Percentiles rank a stretch among this genome's conserved stretches.
Conservation (phyloP, 192 early-diverging fungal species). For the Coemansia sp. region DNA sequence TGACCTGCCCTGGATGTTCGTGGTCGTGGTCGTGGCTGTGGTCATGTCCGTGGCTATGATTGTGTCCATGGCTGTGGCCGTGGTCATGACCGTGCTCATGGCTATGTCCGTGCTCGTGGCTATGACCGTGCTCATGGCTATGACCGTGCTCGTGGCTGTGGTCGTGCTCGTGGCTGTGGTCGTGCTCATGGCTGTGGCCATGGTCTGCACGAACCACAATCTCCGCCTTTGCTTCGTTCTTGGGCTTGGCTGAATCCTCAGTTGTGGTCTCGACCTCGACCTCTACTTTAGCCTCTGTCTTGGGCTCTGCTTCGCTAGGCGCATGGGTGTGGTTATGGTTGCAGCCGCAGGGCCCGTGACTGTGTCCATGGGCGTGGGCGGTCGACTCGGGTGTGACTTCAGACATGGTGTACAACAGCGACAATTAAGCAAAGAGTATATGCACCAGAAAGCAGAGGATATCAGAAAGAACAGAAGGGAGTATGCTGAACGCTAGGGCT, state of each 20-base stretch:
- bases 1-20: slow-evolving; percentile 37
- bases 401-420: neutral
- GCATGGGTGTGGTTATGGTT: slow-evolving; percentile 12
- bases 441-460: neutral
- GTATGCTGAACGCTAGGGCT: neutral
- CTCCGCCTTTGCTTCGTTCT: neutral
- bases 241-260: neutral
- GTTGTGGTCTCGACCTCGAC: neutral
- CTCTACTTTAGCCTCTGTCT: too few relatives aligned
- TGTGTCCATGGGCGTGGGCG: slow-evolving; percentile 1
- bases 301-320: neutral
- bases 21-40: too few relatives aligned
- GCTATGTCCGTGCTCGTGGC: neutral
- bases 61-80: neutral
- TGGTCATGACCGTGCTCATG: slow-evolving; percentile 1
- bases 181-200: slow-evolving; percentile 1
- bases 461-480: neutral
- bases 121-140: slow-evolving; percentile 7
- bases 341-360: slow-evolving; percentile 7
- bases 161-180: too few relatives aligned
- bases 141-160: too few relatives aligned
- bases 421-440: neutral
- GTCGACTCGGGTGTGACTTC: neutral
- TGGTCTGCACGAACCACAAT: neutral
- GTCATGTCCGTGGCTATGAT: slow-evolving; percentile 1